Conservation (phyloP, 176 grass and related monocot genomes). For the Chrysopogon serrulatus region DNA sequence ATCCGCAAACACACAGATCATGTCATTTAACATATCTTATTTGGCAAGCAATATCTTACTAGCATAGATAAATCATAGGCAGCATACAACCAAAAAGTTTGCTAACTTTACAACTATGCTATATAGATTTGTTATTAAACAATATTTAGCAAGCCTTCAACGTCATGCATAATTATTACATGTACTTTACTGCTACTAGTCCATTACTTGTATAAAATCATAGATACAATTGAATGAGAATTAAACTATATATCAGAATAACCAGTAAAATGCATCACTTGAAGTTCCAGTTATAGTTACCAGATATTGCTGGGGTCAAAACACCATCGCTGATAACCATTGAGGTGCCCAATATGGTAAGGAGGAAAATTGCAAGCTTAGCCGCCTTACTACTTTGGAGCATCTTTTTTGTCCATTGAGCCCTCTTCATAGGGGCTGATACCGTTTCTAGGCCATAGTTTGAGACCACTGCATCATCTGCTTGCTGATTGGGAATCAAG, state of each 20-base stretch:
- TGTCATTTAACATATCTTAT: not conserved
- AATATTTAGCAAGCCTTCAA: not conserved
- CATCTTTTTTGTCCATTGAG: conserved; percentile 12
- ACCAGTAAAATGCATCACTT: not conserved
- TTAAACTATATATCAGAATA: not conserved
- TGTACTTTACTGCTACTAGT: not conserved
- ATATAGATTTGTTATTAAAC: not conserved
- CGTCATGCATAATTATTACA: not conserved
- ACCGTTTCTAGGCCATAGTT: conserved; percentile 26
- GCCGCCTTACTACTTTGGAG: conserved; percentile 23
- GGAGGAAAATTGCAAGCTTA: conserved; percentile 25
- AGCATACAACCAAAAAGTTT: not conserved
- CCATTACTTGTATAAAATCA: not conserved
- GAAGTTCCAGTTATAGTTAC: not conserved
- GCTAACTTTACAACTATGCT: not conserved
- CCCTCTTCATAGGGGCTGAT: conserved; percentile 16
- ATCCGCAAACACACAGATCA: not conserved
- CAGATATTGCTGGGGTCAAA: conserved; percentile 54
- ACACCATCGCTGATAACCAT: conserved; percentile 60
- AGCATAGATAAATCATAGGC: not conserved
- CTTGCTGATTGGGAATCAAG: conserved; percentile 47
- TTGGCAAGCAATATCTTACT: not conserved
- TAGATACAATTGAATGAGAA: not conserved
- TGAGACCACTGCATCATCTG: conserved; percentile 43
- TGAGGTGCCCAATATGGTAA: conserved; percentile 43